Evolutionary conservation across 768 basidiomycete genomes (phyloP), one percentile per base, ranked within the genome.

Genomic region (Suillus bovinus): DNA sequence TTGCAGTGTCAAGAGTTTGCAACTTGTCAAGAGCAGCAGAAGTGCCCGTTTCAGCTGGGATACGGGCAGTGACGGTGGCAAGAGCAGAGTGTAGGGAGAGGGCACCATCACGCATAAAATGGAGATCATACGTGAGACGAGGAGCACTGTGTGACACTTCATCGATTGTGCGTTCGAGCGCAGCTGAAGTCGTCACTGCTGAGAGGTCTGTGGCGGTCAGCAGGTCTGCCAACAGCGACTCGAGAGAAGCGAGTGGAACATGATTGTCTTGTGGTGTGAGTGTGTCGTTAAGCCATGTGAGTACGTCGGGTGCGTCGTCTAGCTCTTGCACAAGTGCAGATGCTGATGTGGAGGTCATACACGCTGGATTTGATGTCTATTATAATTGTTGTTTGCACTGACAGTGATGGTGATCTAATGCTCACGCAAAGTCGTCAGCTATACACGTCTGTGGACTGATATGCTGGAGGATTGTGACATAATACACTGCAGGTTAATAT

Each of bases 31-130:
- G 80, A 4, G 90, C 88, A 5, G 77, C 77, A 56, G 81, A 82
- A 1, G 90, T 95, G 55, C 81, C 81, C 42, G 36, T 60, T 41
- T 41, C 49, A 46, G 67, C 55, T 31, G 59, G 72, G 14, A 62
- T 56, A 9, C 56, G 61, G 0, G 84, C 84, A 17, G 85, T 76
- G 0, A 84, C 80, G 36, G 81, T 81, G 33, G 82, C 77, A 24
- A 99, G 79, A 10, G 86, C 78, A 33, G 78, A 79, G 63, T 91
- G 90, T 27, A 99, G 81, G 3, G 90, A 83, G 20, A 90, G 76
- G 1, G 96, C 95, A 36, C 89, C 87, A 69, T 99, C 96, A 47
- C 93, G 89, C 87, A 98, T 96, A 79, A 97, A 97, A 72, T 99
- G 96, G 39, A 99, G 81, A 76, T 99, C 97, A 73, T 97, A 99